Evolutionary conservation across 1,284 basidiomycete genomes (phyloP), one percentile per base, ranked within the genome.

Genomic region (Moesziomyces globuligerus): DNA sequence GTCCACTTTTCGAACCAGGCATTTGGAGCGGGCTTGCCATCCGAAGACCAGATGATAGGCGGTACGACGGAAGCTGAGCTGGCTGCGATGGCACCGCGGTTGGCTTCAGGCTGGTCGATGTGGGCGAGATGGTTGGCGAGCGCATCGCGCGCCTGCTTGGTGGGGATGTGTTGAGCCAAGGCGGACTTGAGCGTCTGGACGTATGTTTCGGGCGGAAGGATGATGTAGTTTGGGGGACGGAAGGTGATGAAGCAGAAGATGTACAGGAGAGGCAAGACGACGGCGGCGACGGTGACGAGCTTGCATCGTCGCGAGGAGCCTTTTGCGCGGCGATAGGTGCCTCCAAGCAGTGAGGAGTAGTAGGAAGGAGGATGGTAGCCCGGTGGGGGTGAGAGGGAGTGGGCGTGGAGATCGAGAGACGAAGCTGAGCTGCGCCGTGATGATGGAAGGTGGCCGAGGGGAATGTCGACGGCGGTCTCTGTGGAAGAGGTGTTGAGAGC

Each of bases 181-280:
- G 72, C 74, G 1, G 56, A 21, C 21, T 49, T 67, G 40, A 72
- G 55, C 8, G 42, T 34, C 4, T 58, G 42, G 38, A 72, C 50
- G 26, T 72, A 72, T 7, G 13, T 39, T 34, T 72, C 62, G n/a
- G 61, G 58, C 1, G 69, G 69, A 7, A 72, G 55, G 8, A 69
- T 45, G 36, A 72, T 58, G 44, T 66, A 68, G 46, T 67, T 64
- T 9, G 69, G 58, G 13, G 70, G 64, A 4, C 64, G 65, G 57
- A 68, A 67, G 25, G 61, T 48, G 48, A 64, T 57, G 53, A 57
- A 62, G 56, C 59, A 57, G 45, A 46, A 58, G 17, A 50, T 55
- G 41, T 72, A 64, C 20, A 68, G 21, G 50, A 46, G 34, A 6
- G 58, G 44, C 4, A 59, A 24, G 29, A 72, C n/a, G 32, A 58